phyloP scores from a whole-genome alignment of 2,329 filamentous ascomycete species.

The Pyrenophora tritici-repentis region DNA sequence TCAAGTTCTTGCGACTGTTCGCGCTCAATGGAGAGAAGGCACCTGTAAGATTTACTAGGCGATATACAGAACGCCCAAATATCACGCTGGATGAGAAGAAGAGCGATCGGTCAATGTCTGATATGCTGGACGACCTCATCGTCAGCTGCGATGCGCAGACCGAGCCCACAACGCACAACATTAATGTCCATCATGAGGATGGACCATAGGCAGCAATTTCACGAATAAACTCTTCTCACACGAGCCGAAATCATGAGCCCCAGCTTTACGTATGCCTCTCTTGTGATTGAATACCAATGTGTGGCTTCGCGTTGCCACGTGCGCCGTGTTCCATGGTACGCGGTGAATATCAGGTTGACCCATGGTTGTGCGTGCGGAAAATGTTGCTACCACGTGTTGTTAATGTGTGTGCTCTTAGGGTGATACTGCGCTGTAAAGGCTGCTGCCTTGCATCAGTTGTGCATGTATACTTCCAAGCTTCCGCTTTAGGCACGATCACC shows the following conservation, averaged over 20 bases:
- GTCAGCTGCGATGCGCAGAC: background rate
- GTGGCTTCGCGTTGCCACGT: too few relatives aligned
- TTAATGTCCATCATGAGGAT: too few relatives aligned
- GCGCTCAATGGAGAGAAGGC: constrained; percentile 5
- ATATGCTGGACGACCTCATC: constrained; percentile 17
- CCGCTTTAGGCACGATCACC: too few relatives aligned
- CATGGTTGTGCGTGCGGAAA: background rate
- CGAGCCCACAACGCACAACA: background rate
- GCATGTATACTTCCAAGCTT: too few relatives aligned
- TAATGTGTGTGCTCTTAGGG: background rate
- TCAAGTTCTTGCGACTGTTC: constrained; percentile 14
- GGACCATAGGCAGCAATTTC: too few relatives aligned
- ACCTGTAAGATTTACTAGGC: background rate
- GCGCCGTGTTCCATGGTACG: background rate
- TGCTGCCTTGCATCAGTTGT: too few relatives aligned
- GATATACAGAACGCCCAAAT: constrained; percentile 3
- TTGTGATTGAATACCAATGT: background rate
- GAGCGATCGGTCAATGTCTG: constrained; percentile 3
- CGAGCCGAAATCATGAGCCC: too few relatives aligned
- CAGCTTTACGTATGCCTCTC: too few relatives aligned
- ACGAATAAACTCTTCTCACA: too few relatives aligned
- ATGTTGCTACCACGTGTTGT: background rate
- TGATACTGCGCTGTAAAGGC: too few relatives aligned
- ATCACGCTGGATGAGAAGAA: constrained; percentile 9
- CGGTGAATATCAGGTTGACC: background rate